Conservation (phyloP, 371 early-diverging fungal genomes). For the Lichtheimia ramosa region DNA sequence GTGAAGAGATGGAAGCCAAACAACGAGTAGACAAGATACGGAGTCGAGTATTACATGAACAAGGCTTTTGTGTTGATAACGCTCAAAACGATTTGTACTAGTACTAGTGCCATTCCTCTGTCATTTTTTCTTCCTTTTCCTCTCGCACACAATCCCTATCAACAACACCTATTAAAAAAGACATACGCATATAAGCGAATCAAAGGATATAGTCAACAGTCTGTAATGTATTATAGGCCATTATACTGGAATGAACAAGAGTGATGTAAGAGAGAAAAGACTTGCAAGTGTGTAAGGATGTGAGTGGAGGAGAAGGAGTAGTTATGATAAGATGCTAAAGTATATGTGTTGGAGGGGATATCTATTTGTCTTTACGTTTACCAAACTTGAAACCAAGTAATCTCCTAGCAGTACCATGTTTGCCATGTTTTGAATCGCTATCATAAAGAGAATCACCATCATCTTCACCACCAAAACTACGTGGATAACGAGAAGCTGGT, state of each 20-base stretch:
- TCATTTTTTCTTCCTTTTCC: too few species aligned
- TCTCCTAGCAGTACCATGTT: slow-evolving; percentile 3
- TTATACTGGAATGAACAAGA: too few species aligned
- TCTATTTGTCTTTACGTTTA: slow-evolving; percentile 1
- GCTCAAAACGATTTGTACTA: slow-evolving; percentile 77
- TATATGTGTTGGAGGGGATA: too few species aligned
- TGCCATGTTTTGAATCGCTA: not conserved
- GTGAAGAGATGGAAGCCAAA: slow-evolving; percentile 76
- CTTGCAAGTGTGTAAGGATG: too few species aligned
- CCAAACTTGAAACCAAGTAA: slow-evolving; percentile 7
- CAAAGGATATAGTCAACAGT: too few species aligned
- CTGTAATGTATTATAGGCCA: too few species aligned
- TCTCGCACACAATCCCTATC: too few species aligned
- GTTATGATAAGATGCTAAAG: too few species aligned
- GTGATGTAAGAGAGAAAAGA: too few species aligned
- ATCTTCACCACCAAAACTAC: slow-evolving; percentile 6
- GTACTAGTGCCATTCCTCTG: not conserved
- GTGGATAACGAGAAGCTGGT: slow-evolving; percentile 8
- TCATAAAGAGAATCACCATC: slow-evolving; percentile 8
- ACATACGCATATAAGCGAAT: not conserved
- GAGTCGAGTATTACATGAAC: slow-evolving; percentile 70
- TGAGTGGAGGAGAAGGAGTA: too few species aligned
- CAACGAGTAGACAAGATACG: slow-evolving; percentile 72
- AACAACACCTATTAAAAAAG: not conserved
- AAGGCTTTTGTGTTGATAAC: slow-evolving; percentile 87